Evolutionary conservation across 2,329 filamentous ascomycete species (phyloP).

Genomic region (Parastagonospora avenae): DNA sequence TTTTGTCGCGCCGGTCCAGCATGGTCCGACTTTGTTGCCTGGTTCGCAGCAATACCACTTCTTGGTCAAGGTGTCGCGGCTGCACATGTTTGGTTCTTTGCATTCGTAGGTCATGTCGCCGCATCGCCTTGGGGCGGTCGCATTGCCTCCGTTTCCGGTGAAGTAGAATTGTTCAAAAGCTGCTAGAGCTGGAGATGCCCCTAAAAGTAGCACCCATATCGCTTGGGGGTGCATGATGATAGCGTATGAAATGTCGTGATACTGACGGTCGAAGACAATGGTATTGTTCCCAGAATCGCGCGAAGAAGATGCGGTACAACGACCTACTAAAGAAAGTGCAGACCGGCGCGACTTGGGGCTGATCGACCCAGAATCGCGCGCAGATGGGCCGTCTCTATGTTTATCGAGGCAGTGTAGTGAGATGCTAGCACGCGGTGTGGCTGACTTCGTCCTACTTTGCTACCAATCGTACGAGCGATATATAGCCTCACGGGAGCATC

Average conservation of each 20-base stretch:
- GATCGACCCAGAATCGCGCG: background rate
- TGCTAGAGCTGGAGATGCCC: slow-evolving; percentile 1
- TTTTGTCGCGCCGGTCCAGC: slow-evolving; percentile 14
- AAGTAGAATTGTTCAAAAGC: slow-evolving; percentile 2
- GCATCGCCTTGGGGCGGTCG: background rate
- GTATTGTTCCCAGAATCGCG: background rate
- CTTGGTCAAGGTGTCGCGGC: slow-evolving; percentile 2
- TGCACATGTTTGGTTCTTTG: slow-evolving; percentile 16
- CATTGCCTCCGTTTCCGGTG: slow-evolving; percentile 1
- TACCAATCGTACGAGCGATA: background rate
- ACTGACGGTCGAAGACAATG: background rate
- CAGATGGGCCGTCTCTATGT: background rate
- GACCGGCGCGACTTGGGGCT: background rate
- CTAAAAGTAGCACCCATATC: background rate
- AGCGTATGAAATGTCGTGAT: background rate
- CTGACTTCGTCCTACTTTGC: background rate
- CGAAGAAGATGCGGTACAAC: background rate
- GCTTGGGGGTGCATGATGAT: background rate
- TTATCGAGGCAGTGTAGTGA: slow-evolving; percentile 7
- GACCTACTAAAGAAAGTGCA: background rate
- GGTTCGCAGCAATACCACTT: slow-evolving; percentile 28
- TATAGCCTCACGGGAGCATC: background rate
- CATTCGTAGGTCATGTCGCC: slow-evolving; percentile 12
- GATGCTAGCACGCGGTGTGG: background rate
- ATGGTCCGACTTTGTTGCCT: slow-evolving; percentile 15